These are phyloP conservation scores for Crithidia acanthocephali DNA, from an alignment of 208 protist species.

Conservation along the genomic window DNA sequence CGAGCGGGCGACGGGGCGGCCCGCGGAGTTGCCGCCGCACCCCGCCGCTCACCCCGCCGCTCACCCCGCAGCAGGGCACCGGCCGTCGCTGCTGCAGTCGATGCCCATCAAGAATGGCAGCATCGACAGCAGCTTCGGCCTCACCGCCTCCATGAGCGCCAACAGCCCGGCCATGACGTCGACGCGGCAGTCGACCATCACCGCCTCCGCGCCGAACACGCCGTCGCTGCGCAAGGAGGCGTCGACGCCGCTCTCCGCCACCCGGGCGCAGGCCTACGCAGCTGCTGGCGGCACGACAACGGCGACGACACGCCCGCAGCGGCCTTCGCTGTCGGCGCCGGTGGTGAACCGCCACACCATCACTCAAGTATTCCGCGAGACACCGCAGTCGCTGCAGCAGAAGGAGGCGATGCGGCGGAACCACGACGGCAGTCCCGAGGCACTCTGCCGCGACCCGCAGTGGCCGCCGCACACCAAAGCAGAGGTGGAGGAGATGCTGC, in stretches of 20 bases:
- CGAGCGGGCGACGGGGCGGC: not conserved
- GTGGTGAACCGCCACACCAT: constrained; percentile 49
- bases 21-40: constrained; percentile 11
- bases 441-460: constrained; percentile 25
- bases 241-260: constrained; percentile 23
- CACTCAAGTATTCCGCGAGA: constrained; percentile 57
- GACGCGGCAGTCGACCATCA: constrained; percentile 21
- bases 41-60: constrained; percentile 6
- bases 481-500: constrained; percentile 52
- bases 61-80: not conserved
- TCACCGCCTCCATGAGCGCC: constrained; percentile 26
- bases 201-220: constrained; percentile 29
- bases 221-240: constrained; percentile 31
- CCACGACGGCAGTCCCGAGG: constrained; percentile 16
- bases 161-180: constrained; percentile 12
- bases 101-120: constrained; percentile 29
- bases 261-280: constrained; percentile 30
- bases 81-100: constrained; percentile 15
- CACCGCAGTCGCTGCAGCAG: constrained; percentile 44
- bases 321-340: constrained; percentile 42
- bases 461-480: constrained; percentile 58
- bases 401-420: constrained; percentile 43
- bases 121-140: constrained; percentile 28
- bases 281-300: constrained; percentile 11
- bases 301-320: constrained; percentile 45